Conservation (phyloP, 495 filamentous ascomycete genomes). For the Aspergillus hancockii region DNA sequence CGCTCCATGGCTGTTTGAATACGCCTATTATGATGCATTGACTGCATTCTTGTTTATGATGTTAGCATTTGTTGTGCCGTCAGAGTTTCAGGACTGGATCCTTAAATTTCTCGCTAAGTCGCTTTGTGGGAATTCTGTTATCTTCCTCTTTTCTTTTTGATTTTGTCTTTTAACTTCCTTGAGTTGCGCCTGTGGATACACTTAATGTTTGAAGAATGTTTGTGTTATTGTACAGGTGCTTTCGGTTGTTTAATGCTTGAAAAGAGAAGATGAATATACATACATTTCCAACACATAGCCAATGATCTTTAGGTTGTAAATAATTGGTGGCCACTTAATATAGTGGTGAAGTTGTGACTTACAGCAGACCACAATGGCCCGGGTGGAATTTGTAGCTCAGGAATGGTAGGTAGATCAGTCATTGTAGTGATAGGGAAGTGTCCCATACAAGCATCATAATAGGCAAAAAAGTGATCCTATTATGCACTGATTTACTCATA, state of each 20-base stretch:
- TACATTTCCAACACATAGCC: neutral
- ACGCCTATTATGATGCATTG: slow-evolving; percentile 10
- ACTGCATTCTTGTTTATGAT: slow-evolving; percentile 3
- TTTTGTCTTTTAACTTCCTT: slow-evolving; percentile 3
- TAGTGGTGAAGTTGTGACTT: neutral
- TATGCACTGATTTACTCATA: too few species aligned
- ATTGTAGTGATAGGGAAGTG: too few species aligned
- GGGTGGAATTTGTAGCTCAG: neutral
- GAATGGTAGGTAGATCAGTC: too few species aligned
- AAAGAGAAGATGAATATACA: neutral
- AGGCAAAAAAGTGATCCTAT: too few species aligned
- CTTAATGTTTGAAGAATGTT: neutral
- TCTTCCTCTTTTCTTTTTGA: neutral
- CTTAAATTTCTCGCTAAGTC: slow-evolving; percentile 4
- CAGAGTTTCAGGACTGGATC: slow-evolving; percentile 10
- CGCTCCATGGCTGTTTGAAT: neutral
- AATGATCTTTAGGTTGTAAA: neutral
- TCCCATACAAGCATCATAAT: too few species aligned
- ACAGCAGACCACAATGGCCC: neutral
- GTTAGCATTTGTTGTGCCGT: neutral
- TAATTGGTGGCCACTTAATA: neutral
- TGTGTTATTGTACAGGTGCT: neutral
- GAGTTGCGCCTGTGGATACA: neutral
- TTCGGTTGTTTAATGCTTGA: neutral
- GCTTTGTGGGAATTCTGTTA: slow-evolving; percentile 3